Conservation (phyloP, 1,284 basidiomycete genomes). For the Trametes hirsuta region DNA sequence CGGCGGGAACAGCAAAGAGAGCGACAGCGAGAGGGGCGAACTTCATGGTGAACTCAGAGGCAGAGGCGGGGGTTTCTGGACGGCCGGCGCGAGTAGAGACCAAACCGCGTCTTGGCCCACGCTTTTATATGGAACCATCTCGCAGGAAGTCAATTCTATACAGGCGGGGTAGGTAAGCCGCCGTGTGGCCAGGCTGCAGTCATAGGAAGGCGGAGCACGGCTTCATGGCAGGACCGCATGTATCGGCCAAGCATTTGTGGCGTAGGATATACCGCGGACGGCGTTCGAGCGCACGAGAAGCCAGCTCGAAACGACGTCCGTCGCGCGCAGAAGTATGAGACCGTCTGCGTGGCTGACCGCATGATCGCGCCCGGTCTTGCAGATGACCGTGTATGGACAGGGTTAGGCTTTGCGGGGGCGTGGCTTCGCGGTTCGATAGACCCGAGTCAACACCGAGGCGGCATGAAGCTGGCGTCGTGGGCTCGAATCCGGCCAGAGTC, state of each 20-base stretch:
- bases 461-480: not conserved
- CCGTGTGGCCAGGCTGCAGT: constrained; percentile 2
- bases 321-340: constrained; percentile 11
- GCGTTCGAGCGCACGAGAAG: constrained; percentile 4
- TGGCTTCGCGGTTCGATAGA: constrained; percentile 1
- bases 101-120: not conserved
- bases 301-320: not conserved
- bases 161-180: not conserved
- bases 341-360: constrained; percentile 4
- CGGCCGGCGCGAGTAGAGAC: not conserved
- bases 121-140: not conserved
- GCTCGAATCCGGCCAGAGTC: not conserved
- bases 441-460: constrained; percentile 7
- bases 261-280: not conserved
- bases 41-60: constrained; percentile 19
- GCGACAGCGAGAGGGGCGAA: constrained; percentile 22
- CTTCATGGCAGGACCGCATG: not conserved
- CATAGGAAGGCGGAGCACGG: not conserved
- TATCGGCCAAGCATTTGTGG: constrained; percentile 5
- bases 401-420: not conserved
- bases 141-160: not conserved
- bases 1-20: constrained; percentile 24
- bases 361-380: constrained; percentile 10
- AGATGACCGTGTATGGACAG: constrained; percentile 10
- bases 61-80: not conserved